Percentiles rank a stretch among this genome's conserved stretches.
Evolutionary conservation across 768 basidiomycete species (phyloP).

Genomic region (Multifurca ochricompacta): DNA sequence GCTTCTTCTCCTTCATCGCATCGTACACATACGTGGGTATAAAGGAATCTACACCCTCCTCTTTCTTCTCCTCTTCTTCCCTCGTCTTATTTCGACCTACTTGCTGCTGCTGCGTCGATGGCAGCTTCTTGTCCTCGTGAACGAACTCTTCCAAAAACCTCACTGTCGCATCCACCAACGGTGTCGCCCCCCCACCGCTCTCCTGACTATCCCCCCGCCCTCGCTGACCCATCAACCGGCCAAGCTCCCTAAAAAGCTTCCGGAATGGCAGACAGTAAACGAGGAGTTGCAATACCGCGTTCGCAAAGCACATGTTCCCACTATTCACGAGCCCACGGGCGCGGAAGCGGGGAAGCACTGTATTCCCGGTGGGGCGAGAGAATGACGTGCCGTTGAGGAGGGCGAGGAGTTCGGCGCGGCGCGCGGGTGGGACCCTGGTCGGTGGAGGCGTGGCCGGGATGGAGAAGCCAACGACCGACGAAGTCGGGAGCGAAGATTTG

Average conservation of each 20-base stretch:
- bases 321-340: constrained; percentile 86
- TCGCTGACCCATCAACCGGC: constrained; percentile 34
- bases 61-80: constrained; percentile 37
- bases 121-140: constrained; percentile 27
- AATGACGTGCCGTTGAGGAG: constrained; percentile 42
- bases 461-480: constrained; percentile 67
- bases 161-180: constrained; percentile 60
- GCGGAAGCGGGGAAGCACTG: constrained; percentile 34
- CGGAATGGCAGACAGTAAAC: constrained; percentile 87
- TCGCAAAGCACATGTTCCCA: constrained; percentile 98
- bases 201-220: constrained; percentile 27
- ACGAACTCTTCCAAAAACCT: constrained; percentile 75
- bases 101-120: constrained; percentile 18
- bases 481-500: constrained; percentile 51
- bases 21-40: constrained; percentile 84
- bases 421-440: constrained; percentile 25
- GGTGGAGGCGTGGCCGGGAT: constrained; percentile 43
- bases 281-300: constrained; percentile 85
- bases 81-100: constrained; percentile 30
- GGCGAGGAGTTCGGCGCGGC: constrained; percentile 42
- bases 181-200: constrained; percentile 30
- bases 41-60: constrained; percentile 60
- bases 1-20: constrained; percentile 87
- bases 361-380: constrained; percentile 5
- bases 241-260: constrained; percentile 65